Base-by-base conservation (phyloP, 306 rosid genomes). In the Sesbania bispinosa region DNA sequence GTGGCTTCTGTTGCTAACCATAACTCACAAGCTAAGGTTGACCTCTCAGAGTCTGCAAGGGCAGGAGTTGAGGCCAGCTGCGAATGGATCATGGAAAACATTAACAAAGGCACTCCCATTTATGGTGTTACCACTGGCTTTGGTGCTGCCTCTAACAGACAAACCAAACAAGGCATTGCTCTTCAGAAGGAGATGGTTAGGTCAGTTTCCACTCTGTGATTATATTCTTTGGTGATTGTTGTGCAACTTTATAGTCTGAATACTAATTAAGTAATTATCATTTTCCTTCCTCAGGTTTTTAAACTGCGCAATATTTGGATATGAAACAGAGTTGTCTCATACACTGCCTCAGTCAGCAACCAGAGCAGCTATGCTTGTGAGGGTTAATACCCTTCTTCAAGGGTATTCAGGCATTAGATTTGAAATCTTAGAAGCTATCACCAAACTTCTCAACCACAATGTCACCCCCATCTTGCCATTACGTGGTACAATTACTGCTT, bases 181-280 rank as follows among this genome's bases (percentile, higher is more conserved):
- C 85, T 81, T 77, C 85, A 81, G 21, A 81, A 77, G 64, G 85
- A 81, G 76, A 69, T 81, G 75, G 82, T 81, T 16, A 81, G 85
- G 85, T 80, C 0, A 80, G 77, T 42, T 47, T 78, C 20, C 6
- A 35, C 16, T 57, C 19, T 36, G 4, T 36, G 4, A 57, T 4
- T 57, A 9, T 23, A 13, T 1, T 6, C 4, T 67, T 67, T 51
- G n/a, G 2, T 15, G n/a, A 43, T 8, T 26, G 36, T 38, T 15
- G 14, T 23, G 18, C 52, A 13, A 38, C 26, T 50, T 46, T 14
- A 15, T 18, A 41, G 21, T 41, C 59, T 47, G 18, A n/a, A 32
- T 6, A 52, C 26, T 62, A 2, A 13, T 47, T 33, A 27, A 27
- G n/a, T n/a, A n/a, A n/a, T n/a, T n/a, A n/a, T n/a, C n/a, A n/a